Percentiles rank a stretch among this genome's conserved stretches.
phyloP scores from a whole-genome alignment of 129 eudicot species.

The Heracleum sosnowskyi region DNA sequence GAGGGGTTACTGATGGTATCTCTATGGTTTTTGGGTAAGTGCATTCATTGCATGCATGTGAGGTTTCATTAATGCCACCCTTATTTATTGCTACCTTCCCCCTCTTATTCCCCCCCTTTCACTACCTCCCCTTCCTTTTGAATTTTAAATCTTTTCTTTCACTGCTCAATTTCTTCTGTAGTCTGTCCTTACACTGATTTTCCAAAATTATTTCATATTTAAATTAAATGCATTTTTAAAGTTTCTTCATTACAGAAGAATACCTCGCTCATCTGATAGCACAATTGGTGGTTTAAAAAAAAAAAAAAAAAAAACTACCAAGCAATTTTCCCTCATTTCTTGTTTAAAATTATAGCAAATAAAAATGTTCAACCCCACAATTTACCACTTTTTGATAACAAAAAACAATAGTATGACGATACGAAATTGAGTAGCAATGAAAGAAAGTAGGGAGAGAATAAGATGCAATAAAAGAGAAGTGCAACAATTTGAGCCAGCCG shows the following conservation, averaged over 20 bases:
- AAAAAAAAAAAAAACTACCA: too few species aligned
- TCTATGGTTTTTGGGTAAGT: conserved; percentile 20
- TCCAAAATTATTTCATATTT: neutral
- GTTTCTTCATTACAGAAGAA: too few species aligned
- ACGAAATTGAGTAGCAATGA: neutral
- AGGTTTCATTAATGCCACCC: conserved; percentile 38
- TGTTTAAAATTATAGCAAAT: too few species aligned
- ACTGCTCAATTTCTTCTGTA: neutral
- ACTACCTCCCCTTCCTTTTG: neutral
- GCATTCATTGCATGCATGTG: conserved; percentile 57
- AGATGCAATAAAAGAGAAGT: neutral
- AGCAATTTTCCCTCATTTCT: too few species aligned
- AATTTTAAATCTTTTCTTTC: neutral
- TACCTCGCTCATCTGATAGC: too few species aligned
- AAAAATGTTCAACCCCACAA: too few species aligned
- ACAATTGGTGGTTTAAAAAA: too few species aligned
- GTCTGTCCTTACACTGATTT: neutral
- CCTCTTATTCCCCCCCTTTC: neutral
- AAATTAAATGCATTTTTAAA: too few species aligned
- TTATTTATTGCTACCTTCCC: neutral
- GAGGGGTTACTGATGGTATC: neutral
- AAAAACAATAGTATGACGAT: too few species aligned
- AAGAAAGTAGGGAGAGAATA: neutral
- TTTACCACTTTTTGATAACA: too few species aligned
- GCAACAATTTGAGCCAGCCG: neutral